Evolutionary conservation across 2,329 filamentous ascomycete genomes (phyloP), one percentile per base, ranked within the genome.

Genomic region (Diaporthe destruens): DNA sequence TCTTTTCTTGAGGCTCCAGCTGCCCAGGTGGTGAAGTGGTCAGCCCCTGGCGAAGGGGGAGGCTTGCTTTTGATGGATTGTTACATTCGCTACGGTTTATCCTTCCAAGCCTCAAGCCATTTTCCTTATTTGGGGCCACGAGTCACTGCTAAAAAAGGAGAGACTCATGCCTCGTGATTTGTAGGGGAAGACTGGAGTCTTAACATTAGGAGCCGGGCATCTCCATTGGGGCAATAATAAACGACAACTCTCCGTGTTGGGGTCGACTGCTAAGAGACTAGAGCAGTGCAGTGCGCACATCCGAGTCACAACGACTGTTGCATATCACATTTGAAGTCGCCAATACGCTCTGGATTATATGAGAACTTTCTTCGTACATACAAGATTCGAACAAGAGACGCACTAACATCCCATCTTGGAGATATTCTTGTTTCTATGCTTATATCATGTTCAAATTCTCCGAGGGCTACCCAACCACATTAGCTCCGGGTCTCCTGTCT

Each of bases 401-500:
- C 12, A 51, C 16, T 47, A 36, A 25, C 20, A 51, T 51, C 29
- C 18, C 29, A 65, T 8, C 12, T 36, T 36, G 14, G 12, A 49
- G 14, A 51, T 65, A 51, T 25, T 20, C 61, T 65, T 65, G 51
- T 65, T 65, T 65, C 61, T 65, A 65, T 65, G 61, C 61, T 65
- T 51, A 65, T 65, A 34, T 65, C 3, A 14, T 1, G 1, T 20
- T 36, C 11, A 25, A 65, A 51, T 51, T 65, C 29, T 65, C 61
- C 61, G 61, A 51, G 12, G 2, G 6, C 44, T n/a, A 51, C 29
- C 11, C 20, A 49, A 18, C 5, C 25, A 20, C 20, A 47, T 36
- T 65, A 23, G 44, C 44, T 51, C 44, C 29, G 20, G 29, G n/a
- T 65, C 29, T 65, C 32, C 29, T 51, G 29, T 65, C 61, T 65